Evolutionary conservation across 2,329 filamentous ascomycete species (phyloP).

Genomic region (Colletotrichum sp.): DNA sequence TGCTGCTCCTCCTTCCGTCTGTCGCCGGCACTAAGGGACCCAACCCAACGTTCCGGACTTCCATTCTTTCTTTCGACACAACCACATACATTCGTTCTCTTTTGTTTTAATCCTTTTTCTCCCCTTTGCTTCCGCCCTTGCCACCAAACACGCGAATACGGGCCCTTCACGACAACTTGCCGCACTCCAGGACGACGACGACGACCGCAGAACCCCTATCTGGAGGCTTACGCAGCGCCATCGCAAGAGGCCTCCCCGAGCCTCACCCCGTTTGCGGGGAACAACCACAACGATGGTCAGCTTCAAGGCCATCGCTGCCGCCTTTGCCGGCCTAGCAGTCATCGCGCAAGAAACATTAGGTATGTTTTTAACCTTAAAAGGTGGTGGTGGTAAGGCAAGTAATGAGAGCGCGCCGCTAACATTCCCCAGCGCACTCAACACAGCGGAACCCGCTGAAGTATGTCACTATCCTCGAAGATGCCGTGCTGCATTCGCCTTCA

Average conservation of each 20-base stretch:
- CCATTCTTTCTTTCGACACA: constrained; percentile 6
- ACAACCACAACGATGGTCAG: constrained; percentile 35
- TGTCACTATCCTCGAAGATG: constrained; percentile 75
- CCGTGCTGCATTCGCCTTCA: constrained; percentile 78
- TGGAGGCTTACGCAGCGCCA: neutral
- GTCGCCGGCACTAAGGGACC: neutral
- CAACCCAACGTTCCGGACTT: constrained; percentile 6
- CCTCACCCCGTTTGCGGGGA: constrained; percentile 20
- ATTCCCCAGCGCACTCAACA: constrained; percentile 66
- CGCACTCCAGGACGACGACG: neutral
- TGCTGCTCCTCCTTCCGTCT: neutral
- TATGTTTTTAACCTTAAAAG: constrained; percentile 21
- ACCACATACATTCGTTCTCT: neutral
- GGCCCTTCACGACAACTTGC: neutral
- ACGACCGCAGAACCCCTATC: neutral
- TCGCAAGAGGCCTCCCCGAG: constrained; percentile 7
- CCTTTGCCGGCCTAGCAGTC: constrained; percentile 34
- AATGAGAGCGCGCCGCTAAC: neutral
- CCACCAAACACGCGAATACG: neutral
- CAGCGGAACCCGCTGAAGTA: constrained; percentile 79
- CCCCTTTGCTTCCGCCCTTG: neutral
- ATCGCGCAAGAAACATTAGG: constrained; percentile 35
- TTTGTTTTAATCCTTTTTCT: constrained; percentile 10
- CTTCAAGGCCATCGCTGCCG: constrained; percentile 33
- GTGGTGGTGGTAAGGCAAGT: neutral